Conservation (phyloP, 495 filamentous ascomycete species). For the Tuber microsphaerosporum region DNA sequence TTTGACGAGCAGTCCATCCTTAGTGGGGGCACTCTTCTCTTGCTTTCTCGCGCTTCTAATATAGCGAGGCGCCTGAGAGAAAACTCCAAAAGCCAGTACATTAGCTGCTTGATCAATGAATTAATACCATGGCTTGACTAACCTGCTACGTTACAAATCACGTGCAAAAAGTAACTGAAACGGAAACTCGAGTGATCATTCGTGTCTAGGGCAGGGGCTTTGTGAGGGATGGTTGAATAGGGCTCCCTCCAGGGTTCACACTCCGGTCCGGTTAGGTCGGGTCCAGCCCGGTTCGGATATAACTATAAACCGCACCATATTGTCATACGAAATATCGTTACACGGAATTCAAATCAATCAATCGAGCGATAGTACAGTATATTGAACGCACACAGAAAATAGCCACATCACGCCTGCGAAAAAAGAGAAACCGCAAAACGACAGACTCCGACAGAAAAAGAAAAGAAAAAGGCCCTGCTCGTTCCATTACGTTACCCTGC, state of each 20-base stretch:
- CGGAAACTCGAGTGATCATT: neutral
- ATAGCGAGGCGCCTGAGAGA: neutral
- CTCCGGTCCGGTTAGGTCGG: neutral
- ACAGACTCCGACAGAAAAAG: neutral
- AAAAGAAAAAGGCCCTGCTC: neutral
- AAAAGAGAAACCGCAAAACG: neutral
- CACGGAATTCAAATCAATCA: neutral
- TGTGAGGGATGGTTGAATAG: neutral
- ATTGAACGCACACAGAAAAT: neutral
- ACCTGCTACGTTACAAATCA: neutral
- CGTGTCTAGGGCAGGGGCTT: neutral
- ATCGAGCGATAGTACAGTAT: neutral
- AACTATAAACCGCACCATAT: neutral
- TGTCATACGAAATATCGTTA: neutral
- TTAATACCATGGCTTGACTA: neutral
- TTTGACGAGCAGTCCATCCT: neutral
- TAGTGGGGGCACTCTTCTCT: neutral
- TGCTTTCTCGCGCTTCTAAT: neutral
- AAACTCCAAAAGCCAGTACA: neutral
- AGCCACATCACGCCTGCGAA: slow-evolving; percentile 1
- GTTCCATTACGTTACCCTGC: neutral
- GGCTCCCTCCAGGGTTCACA: neutral
- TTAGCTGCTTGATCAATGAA: neutral
- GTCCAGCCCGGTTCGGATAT: neutral
- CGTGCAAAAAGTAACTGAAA: neutral